Conservation (phyloP, 2,329 filamentous ascomycete species). For the Stagonosporopsis rhizophila region DNA sequence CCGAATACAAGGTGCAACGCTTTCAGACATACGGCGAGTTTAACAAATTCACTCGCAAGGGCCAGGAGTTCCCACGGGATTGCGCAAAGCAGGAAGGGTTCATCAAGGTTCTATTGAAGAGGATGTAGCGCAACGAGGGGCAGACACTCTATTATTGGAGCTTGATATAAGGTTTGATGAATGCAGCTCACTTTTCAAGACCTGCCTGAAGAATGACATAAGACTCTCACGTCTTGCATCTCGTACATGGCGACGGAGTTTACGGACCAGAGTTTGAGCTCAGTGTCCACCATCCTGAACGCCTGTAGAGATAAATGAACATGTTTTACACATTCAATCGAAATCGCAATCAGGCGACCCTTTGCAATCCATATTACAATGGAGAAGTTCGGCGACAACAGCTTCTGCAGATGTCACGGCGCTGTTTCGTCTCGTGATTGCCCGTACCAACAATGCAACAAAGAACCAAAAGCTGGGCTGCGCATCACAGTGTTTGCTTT, state of each 20-base stretch:
- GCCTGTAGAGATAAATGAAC: not conserved
- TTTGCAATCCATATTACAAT: not conserved
- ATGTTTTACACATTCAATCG: not conserved
- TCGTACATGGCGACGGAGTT: slow-evolving; percentile 4
- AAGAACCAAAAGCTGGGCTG: not conserved
- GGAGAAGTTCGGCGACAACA: too few relatives aligned
- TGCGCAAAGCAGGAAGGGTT: slow-evolving; percentile 35
- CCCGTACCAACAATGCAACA: not conserved
- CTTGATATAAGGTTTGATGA: not conserved
- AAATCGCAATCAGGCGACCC: not conserved
- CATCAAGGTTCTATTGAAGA: slow-evolving; percentile 27
- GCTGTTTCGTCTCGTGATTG: not conserved
- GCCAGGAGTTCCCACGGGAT: slow-evolving; percentile 26
- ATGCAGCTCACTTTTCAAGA: not conserved
- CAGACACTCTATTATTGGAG: not conserved
- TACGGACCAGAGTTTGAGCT: not conserved
- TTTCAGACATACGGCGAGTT: slow-evolving; percentile 27
- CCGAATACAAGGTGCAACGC: slow-evolving; percentile 14
- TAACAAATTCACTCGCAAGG: slow-evolving; percentile 20
- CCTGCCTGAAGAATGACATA: not conserved
- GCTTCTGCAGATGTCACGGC: not conserved
- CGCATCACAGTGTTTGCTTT: not conserved
- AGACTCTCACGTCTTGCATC: not conserved
- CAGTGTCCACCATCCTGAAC: not conserved
- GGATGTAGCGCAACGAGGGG: not conserved